Conservation (phyloP, 1,284 basidiomycete species). For the Boletus smithii region DNA sequence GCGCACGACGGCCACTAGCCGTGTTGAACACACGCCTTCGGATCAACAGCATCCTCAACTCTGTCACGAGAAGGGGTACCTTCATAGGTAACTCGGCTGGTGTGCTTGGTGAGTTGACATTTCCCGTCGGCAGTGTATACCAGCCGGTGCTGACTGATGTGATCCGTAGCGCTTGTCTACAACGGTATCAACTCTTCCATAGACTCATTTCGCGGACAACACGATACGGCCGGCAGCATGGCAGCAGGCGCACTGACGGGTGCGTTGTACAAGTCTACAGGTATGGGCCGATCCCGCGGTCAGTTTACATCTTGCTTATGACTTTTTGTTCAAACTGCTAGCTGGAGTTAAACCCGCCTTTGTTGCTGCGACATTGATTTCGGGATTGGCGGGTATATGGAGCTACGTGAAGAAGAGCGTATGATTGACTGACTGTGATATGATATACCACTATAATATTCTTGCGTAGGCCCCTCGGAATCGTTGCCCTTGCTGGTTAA, state of each 20-base stretch:
- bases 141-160: constrained; percentile 26
- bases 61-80: constrained; percentile 92
- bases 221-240: constrained; percentile 91
- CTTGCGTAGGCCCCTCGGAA: constrained; percentile 34
- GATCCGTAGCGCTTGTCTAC: constrained; percentile 81
- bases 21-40: constrained; percentile 82
- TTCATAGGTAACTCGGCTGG: constrained; percentile 99
- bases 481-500: constrained; percentile 24
- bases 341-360: constrained; percentile 89
- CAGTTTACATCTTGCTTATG: constrained; percentile 37
- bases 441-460: constrained; percentile 47
- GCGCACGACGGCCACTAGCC: constrained; percentile 81
- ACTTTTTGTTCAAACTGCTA: constrained; percentile 39
- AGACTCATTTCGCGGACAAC: constrained; percentile 85
- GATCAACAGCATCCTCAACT: constrained; percentile 96
- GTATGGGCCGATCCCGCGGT: constrained; percentile 48
- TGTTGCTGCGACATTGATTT: constrained; percentile 86
- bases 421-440: constrained; percentile 49
- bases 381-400: constrained; percentile 86
- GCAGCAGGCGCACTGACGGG: constrained; percentile 90
- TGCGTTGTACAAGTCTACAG: constrained; percentile 90
- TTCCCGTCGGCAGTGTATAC: constrained; percentile 33
- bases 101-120: constrained; percentile 76
- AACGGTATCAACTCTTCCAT: constrained; percentile 95
- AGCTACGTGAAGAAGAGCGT: constrained; percentile 86